These are phyloP conservation scores for Gillenia trifoliata DNA, from an alignment of 306 rosid genomes.

Conservation along the genomic window DNA sequence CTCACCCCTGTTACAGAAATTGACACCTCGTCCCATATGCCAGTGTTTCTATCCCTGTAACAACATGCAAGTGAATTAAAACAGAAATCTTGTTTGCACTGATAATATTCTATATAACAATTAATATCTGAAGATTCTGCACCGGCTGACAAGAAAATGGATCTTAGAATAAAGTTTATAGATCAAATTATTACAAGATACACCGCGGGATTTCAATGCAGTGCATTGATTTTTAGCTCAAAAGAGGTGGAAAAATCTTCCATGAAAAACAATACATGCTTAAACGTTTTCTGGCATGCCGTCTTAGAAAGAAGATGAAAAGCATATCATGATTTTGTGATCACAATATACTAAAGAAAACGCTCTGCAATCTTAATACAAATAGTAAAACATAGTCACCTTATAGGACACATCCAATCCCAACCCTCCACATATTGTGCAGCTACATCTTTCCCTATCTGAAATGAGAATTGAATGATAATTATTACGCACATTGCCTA, in stretches of 20 bases:
- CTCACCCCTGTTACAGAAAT: constrained; percentile 84
- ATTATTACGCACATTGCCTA: constrained; percentile 42
- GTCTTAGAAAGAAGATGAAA: too few relatives aligned
- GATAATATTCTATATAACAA: background rate
- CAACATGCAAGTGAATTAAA: constrained; percentile 21
- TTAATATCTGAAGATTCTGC: too few relatives aligned
- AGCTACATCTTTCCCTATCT: constrained; percentile 97
- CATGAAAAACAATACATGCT: background rate
- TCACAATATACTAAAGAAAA: background rate
- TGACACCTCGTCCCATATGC: constrained; percentile 98
- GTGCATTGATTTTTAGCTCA: too few relatives aligned
- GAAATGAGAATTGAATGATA: constrained; percentile 8
- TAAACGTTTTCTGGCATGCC: too few relatives aligned
- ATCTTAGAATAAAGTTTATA: too few relatives aligned
- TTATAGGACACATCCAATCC: constrained; percentile 99
- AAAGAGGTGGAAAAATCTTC: background rate
- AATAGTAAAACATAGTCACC: constrained; percentile 45
- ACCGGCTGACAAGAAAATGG: too few relatives aligned
- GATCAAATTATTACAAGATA: too few relatives aligned
- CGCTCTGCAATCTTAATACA: constrained; percentile 10
- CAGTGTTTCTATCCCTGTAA: constrained; percentile 94
- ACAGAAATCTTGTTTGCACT: background rate
- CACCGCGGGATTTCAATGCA: too few relatives aligned
- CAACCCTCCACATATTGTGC: constrained; percentile 94
- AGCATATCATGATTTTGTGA: too few relatives aligned